Conservation (phyloP, 805 yeast species). For the Cyberlindnera lachancei region DNA sequence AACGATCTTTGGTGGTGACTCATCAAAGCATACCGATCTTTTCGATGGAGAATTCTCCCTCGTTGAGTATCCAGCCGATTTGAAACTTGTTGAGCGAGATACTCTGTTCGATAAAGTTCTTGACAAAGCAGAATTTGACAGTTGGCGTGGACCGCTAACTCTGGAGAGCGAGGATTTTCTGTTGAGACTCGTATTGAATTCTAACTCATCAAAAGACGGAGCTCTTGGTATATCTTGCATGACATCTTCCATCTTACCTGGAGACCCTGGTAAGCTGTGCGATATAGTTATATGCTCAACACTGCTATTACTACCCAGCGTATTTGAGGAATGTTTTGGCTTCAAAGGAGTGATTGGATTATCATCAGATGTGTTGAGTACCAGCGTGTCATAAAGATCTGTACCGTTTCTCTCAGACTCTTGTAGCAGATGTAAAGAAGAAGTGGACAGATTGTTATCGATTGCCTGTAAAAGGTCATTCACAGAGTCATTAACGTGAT, state of each 20-base stretch:
- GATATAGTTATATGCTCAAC: neutral
- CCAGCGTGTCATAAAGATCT: slow-evolving; percentile 7
- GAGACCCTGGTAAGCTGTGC: slow-evolving; percentile 1
- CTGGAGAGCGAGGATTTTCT: slow-evolving; percentile 21
- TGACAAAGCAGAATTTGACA: slow-evolving; percentile 15
- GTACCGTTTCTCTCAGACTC: slow-evolving; percentile 3
- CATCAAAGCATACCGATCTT: slow-evolving; percentile 32
- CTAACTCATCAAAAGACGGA: slow-evolving; percentile 28
- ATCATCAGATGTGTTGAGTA: slow-evolving; percentile 14
- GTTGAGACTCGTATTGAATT: slow-evolving; percentile 23
- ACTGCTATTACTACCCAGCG: neutral
- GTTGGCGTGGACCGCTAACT: slow-evolving; percentile 24
- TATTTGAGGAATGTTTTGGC: slow-evolving; percentile 10
- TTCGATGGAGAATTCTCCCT: slow-evolving; percentile 27
- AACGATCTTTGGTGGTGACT: slow-evolving; percentile 30
- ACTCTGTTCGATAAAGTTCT: slow-evolving; percentile 15
- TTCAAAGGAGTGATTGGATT: slow-evolving; percentile 23
- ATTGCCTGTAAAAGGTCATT: slow-evolving; percentile 30
- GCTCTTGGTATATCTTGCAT: slow-evolving; percentile 21
- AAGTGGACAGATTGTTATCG: slow-evolving; percentile 19
- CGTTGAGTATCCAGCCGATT: slow-evolving; percentile 5
- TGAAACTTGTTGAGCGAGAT: slow-evolving; percentile 12
- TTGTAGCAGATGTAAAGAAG: slow-evolving; percentile 8
- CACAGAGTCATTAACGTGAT: slow-evolving; percentile 25
- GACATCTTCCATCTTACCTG: slow-evolving; percentile 6